Base-by-base conservation (phyloP, 2,329 filamentous ascomycete genomes). In the Chaetomium sp. region DNA sequence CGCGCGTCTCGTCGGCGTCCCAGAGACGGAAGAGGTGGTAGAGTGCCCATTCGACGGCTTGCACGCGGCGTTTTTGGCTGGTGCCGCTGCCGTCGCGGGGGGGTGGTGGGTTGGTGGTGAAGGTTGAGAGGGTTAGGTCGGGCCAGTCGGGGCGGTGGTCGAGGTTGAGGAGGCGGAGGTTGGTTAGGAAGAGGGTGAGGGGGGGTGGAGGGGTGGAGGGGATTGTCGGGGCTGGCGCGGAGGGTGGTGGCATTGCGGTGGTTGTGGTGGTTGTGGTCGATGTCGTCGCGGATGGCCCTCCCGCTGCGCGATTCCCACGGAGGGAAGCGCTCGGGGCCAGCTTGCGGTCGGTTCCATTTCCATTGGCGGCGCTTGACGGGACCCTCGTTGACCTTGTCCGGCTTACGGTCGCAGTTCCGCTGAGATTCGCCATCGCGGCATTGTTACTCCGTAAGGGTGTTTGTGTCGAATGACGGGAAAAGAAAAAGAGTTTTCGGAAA, bases 1-100 rank as follows among this genome's bases (percentile, higher is more conserved):
- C 86, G 60, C 81, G 80, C 14, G 91, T 82, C 64, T 89, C 87
- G 9, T 86, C 81, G 0, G 82, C 80, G 67, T 96, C 88, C 87
- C 90, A 96, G 3, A 95, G 74, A 40, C 80, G 78, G 69, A 96
- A 96, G 11, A 99, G 79, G 51, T 89, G 86, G 70, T 88, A 96
- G n/a, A 97, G 75, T 0, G 87, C 84, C 90, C 92, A 97, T 74
- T 99, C 94, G 40, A 91, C 83, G 57, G 84, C 84, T 64, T 88
- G 84, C 40, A 95, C 85, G 52, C 92, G 83, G 70, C 86, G 87
- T 72, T 92, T 94, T 70, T 92, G 87, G 52, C 88, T 60, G 86
- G 84, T 0, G 79, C 78, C 3, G 79, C 79, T 64, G 88, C 81
- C 55, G 19, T 27, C 19, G 19, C 19, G 19, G 19, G 19, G 19